Evolutionary conservation across 129 eudicot species (phyloP).

Genomic region (Smallanthus sonchifolius): DNA sequence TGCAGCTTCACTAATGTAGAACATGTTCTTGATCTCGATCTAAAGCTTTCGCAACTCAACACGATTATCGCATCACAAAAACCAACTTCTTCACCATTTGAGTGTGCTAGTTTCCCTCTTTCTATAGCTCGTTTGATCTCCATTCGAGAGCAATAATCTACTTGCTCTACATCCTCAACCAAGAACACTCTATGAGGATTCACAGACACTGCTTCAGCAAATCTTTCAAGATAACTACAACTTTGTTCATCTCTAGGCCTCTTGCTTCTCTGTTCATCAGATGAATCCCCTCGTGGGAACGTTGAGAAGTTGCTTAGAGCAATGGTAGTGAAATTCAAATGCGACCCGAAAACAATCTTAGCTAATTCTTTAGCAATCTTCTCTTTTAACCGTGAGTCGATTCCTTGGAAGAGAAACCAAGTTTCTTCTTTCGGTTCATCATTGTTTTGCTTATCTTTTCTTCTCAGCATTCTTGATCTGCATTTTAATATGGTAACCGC

Average conservation of each 20-base stretch:
- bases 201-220: conserved; percentile 43
- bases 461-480: conserved; percentile 59
- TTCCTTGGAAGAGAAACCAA: conserved; percentile 81
- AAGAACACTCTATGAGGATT: conserved; percentile 83
- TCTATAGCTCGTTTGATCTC: conserved; percentile 67
- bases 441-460: conserved; percentile 36
- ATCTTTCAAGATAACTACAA: conserved; percentile 58
- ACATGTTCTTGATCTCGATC: conserved; percentile 62
- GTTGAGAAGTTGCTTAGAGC: conserved; percentile 56
- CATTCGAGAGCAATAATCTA: conserved; percentile 59
- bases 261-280: conserved; percentile 60
- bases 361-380: conserved; percentile 67
- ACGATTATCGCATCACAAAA: conserved; percentile 74
- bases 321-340: conserved; percentile 40
- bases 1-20: conserved; percentile 49
- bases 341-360: conserved; percentile 64
- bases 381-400: conserved; percentile 57
- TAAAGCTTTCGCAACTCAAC: conserved; percentile 63
- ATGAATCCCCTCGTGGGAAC: conserved; percentile 46
- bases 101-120: conserved; percentile 47
- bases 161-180: conserved; percentile 75
- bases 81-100: conserved; percentile 60
- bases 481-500: conserved; percentile 63
- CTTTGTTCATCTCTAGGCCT: conserved; percentile 77
- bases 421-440: conserved; percentile 66